These are phyloP conservation scores for Trametes sp. DNA, from an alignment of 1,284 basidiomycete species.

Conservation along the genomic window DNA sequence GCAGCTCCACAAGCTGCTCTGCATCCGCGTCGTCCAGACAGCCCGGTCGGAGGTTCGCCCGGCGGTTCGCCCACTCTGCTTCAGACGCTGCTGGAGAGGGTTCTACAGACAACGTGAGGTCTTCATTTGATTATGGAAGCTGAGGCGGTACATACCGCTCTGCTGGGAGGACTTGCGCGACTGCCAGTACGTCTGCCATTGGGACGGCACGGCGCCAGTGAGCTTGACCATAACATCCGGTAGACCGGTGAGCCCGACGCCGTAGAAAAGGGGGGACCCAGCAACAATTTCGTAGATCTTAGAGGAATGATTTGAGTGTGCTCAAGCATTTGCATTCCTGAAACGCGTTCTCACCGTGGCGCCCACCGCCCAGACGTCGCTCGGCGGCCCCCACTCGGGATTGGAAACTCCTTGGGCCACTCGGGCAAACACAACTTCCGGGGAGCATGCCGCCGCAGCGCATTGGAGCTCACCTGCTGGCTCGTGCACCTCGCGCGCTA, in stretches of 20 bases:
- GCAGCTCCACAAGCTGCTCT: not conserved
- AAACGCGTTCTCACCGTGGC: not conserved
- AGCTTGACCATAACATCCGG: not conserved
- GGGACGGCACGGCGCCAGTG: not conserved
- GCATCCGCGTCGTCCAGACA: slow-evolving; percentile 7
- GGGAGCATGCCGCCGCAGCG: not conserved
- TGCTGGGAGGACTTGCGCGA: not conserved
- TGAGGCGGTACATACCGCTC: not conserved
- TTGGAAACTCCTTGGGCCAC: not conserved
- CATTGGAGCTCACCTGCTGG: slow-evolving; percentile 1
- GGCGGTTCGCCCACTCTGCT: not conserved
- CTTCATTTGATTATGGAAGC: not conserved
- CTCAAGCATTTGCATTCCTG: no score
- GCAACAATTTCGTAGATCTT: slow-evolving; percentile 8
- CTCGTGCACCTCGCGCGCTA: slow-evolving; percentile 2
- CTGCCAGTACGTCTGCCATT: slow-evolving; percentile 6
- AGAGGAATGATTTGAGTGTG: not conserved
- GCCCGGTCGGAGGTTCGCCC: not conserved
- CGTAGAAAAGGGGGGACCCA: slow-evolving; percentile 2
- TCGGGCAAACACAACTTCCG: slow-evolving; percentile 6
- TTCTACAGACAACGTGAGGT: no score
- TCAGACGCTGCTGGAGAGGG: not conserved
- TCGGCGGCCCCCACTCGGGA: not conserved
- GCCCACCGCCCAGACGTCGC: slow-evolving; percentile 7
- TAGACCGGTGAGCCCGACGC: not conserved